These are phyloP conservation scores for Chloris gayana DNA, from an alignment of 176 grass and related monocot genomes.

Conservation along the genomic window DNA sequence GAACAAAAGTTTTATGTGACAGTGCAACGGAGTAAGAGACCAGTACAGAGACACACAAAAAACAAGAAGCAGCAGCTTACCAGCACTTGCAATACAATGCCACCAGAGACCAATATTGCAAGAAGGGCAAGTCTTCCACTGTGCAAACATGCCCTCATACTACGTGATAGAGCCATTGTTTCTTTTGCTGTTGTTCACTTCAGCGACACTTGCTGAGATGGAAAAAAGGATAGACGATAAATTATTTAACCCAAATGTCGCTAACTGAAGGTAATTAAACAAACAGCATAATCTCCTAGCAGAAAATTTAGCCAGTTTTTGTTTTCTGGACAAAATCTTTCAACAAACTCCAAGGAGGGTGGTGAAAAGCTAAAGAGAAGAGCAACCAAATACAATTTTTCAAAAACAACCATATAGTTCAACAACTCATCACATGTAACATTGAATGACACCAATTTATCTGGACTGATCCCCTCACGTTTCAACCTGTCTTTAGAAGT, in stretches of 20 bases:
- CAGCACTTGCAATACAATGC: slow-evolving; percentile 87
- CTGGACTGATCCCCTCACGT: background rate
- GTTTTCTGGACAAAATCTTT: no score
- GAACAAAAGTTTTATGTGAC: slow-evolving; percentile 15
- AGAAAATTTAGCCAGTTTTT: no score
- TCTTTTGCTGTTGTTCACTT: background rate
- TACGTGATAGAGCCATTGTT: slow-evolving; percentile 65
- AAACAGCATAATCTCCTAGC: background rate
- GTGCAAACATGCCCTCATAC: slow-evolving; percentile 67
- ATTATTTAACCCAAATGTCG: background rate
- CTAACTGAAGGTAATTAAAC: background rate
- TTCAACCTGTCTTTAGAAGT: background rate
- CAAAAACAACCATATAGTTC: background rate
- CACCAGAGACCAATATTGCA: slow-evolving; percentile 73
- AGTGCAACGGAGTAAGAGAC: slow-evolving; percentile 1
- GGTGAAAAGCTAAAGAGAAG: background rate
- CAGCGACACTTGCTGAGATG: background rate
- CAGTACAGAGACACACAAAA: slow-evolving; percentile 9
- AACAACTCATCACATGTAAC: no score
- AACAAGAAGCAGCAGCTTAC: no score
- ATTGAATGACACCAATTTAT: background rate
- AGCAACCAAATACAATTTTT: background rate
- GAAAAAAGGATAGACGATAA: background rate
- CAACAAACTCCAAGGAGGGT: background rate
- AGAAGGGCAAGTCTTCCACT: slow-evolving; percentile 75